Evolutionary conservation across 108 stramenopile species (phyloP), one percentile per base, ranked within the genome.

Genomic region (Fragilariopsis cylindrus): DNA sequence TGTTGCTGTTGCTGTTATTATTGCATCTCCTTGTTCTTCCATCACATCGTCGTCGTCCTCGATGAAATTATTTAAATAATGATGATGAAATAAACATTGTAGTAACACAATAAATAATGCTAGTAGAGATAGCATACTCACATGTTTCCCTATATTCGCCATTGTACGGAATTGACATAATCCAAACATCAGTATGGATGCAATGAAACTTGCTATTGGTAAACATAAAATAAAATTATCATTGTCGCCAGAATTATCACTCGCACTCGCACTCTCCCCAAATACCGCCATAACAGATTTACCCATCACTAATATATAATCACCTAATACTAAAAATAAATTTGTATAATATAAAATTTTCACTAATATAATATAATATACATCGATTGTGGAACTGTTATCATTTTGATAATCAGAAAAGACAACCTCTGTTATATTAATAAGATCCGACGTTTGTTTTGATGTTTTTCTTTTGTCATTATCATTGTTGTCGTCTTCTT

Each of bases 221-320:
- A 86, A 7, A 56, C 87, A 88, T n/a, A 88, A 72, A 30, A 30
- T 2, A 30, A 30, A 30, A 30, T 30, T 30, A 30, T 30, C 0
- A 30, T 30, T 30, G 2, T 30, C 21, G 21, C 21, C 21, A 21
- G 78, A 13, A 76, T 65, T 0, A n/a, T n/a, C 30, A 30, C 30
- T 30, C 0, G 0, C 30, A 30, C 30, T 30, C 5, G 13, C 19
- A 3, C 46, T 44, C 69, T 83, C 86, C 21, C 84, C 86, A 5
- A 83, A 67, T 30, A 91, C 52, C 19, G 90, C 87, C 19, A 78
- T 53, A 12, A 91, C 86, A 8, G 90, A 75, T 72, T 87, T 86
- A 50, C 78, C 75, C 90, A 91, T 91, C 12, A 91, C 90, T 11
- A 91, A 73, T 65, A 87, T 87, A 69, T 89, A 89, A 70, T 87